Evolutionary conservation across 805 yeast species (phyloP).

Genomic region (Debaryomyces tyrocola): DNA sequence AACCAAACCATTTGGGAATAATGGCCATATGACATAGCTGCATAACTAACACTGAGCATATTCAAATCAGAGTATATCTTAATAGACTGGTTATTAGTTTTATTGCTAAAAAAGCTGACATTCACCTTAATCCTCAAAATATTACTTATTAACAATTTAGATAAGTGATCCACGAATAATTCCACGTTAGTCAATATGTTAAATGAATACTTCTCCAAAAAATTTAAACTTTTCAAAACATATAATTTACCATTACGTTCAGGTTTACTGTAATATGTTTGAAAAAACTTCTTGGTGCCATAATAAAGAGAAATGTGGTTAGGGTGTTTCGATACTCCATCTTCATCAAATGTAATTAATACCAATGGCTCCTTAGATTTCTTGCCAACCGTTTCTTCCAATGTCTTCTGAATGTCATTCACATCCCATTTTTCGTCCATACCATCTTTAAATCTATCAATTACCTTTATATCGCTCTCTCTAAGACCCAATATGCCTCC

Average conservation of each 20-base stretch:
- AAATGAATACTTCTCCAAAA: constrained; percentile 51
- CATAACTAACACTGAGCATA: constrained; percentile 44
- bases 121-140: constrained; percentile 35
- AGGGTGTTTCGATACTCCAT: constrained; percentile 84
- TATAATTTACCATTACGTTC: constrained; percentile 19
- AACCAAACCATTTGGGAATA: constrained; percentile 94
- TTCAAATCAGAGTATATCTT: constrained; percentile 41
- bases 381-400: constrained; percentile 27
- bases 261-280: constrained; percentile 8
- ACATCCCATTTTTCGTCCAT: constrained; percentile 67
- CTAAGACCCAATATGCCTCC: constrained; percentile 54
- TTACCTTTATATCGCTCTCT: constrained; percentile 40
- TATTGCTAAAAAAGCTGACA: constrained; percentile 34
- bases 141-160: constrained; percentile 29
- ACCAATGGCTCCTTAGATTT: constrained; percentile 24
- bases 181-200: constrained; percentile 43
- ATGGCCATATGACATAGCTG: constrained; percentile 83
- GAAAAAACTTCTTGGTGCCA: constrained; percentile 44
- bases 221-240: constrained; percentile 35
- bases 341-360: constrained; percentile 75
- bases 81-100: constrained; percentile 23
- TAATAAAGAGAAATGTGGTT: constrained; percentile 71
- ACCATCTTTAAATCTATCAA: constrained; percentile 58
- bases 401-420: constrained; percentile 35
- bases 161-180: constrained; percentile 38